phyloP scores from a whole-genome alignment of 1,284 basidiomycete genomes.

The Mycena citricolor region DNA sequence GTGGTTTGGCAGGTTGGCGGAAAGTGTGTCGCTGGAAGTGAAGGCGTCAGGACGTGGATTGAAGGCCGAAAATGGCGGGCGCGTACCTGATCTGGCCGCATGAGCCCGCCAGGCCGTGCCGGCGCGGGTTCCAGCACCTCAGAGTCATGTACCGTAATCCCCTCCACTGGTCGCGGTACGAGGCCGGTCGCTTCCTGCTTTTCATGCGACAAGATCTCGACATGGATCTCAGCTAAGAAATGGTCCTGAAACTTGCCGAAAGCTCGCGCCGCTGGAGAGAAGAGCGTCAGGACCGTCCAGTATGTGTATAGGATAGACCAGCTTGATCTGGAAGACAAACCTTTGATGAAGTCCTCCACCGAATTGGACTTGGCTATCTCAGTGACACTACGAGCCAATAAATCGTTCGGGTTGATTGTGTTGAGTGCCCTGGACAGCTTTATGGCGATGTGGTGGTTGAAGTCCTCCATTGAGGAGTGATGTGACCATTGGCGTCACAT shows the following conservation, averaged over 20 bases:
- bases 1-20: constrained; percentile 65
- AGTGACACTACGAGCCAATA: constrained; percentile 75
- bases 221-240: constrained; percentile 48
- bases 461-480: constrained; percentile 35
- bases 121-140: constrained; percentile 83
- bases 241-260: constrained; percentile 85
- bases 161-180: constrained; percentile 57
- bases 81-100: constrained; percentile 66
- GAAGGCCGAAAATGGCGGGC: neutral
- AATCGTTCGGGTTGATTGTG: constrained; percentile 78
- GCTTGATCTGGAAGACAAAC: constrained; percentile 32
- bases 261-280: constrained; percentile 58
- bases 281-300: constrained; percentile 13
- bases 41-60: constrained; percentile 17
- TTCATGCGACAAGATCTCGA: constrained; percentile 59
- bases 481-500: no score
- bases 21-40: constrained; percentile 71
- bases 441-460: constrained; percentile 77
- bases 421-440: constrained; percentile 81
- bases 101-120: constrained; percentile 71
- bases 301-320: neutral
- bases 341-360: constrained; percentile 62
- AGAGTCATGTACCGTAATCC: constrained; percentile 77
- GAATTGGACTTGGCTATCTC: constrained; percentile 76
- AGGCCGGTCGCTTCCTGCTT: constrained; percentile 62